Conservation (phyloP, 164 flowering plant genomes). For the Aristolochia fimbriata region DNA sequence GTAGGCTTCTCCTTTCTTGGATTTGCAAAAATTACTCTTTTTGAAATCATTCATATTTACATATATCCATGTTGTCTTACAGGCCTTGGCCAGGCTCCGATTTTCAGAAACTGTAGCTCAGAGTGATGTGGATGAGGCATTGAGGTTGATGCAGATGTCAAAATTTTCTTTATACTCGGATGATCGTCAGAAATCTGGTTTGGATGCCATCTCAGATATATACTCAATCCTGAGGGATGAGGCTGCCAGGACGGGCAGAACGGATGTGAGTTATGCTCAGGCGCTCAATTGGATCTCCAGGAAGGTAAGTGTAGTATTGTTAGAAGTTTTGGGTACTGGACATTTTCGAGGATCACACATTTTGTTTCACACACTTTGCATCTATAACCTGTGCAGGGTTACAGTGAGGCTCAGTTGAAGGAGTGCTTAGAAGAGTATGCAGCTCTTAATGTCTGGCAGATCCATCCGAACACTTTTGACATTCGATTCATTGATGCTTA, state of each 20-base stretch:
- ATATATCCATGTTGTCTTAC: constrained; percentile 4
- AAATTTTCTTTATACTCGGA: constrained; percentile 93
- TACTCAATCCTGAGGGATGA: constrained; percentile 92
- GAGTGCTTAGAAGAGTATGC: constrained; percentile 99
- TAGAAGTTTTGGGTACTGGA: too few relatives aligned
- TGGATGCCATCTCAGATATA: constrained; percentile 96
- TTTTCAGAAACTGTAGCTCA: constrained; percentile 83
- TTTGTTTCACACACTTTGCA: too few relatives aligned
- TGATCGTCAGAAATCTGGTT: constrained; percentile 83
- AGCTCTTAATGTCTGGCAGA: constrained; percentile 94
- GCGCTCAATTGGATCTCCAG: constrained; percentile 97
- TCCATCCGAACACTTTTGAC: constrained; percentile 85
- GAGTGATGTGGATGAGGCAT: constrained; percentile 98
- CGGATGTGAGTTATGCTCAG: constrained; percentile 80
- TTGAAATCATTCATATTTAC: not conserved
- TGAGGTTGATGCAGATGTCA: constrained; percentile 98
- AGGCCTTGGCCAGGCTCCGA: constrained; percentile 99
- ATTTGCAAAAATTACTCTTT: not conserved
- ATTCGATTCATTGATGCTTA: constrained; percentile 84
- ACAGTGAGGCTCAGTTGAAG: constrained; percentile 96
- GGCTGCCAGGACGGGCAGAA: constrained; percentile 68
- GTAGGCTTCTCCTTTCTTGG: not conserved
- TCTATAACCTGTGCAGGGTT: constrained; percentile 35
- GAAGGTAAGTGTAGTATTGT: constrained; percentile 49
- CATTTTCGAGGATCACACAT: too few relatives aligned